These are phyloP conservation scores for Penicillium psychrofluorescens DNA, from an alignment of 495 filamentous ascomycete species.

Conservation along the genomic window DNA sequence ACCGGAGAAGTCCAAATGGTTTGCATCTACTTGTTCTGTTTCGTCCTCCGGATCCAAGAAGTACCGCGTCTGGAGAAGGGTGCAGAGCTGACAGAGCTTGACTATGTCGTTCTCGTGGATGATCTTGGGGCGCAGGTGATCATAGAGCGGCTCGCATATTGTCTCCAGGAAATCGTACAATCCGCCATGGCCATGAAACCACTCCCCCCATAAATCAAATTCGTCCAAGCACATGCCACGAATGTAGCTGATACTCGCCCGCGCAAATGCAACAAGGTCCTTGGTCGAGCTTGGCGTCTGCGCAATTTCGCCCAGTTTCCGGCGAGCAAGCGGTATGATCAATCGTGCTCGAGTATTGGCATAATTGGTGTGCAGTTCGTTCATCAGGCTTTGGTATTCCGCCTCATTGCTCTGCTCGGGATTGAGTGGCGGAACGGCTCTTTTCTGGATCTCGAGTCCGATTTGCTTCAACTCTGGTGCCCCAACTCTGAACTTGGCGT, in stretches of 20 bases:
- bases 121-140: conserved; percentile 60
- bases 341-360: conserved; percentile 51
- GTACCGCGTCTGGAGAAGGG: conserved; percentile 77
- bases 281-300: conserved; percentile 59
- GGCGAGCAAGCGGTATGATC: conserved; percentile 49
- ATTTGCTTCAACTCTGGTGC: conserved; percentile 60
- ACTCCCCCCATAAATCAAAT: conserved; percentile 67
- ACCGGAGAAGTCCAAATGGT: conserved; percentile 57
- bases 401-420: conserved; percentile 56
- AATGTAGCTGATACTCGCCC: conserved; percentile 62
- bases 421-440: conserved; percentile 52
- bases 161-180: conserved; percentile 66
- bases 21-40: conserved; percentile 43
- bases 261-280: conserved; percentile 61
- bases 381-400: conserved; percentile 60
- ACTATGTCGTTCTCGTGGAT: conserved; percentile 65
- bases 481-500: conserved; percentile 69
- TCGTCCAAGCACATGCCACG: conserved; percentile 67
- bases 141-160: conserved; percentile 69
- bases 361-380: conserved; percentile 62
- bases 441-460: conserved; percentile 61
- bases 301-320: conserved; percentile 59
- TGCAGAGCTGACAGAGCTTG: conserved; percentile 75
- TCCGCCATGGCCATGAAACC: conserved; percentile 63
- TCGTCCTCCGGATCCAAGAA: conserved; percentile 68